Evolutionary conservation across 768 basidiomycete species (phyloP).

Genomic region (Botryobasidium botryosum): DNA sequence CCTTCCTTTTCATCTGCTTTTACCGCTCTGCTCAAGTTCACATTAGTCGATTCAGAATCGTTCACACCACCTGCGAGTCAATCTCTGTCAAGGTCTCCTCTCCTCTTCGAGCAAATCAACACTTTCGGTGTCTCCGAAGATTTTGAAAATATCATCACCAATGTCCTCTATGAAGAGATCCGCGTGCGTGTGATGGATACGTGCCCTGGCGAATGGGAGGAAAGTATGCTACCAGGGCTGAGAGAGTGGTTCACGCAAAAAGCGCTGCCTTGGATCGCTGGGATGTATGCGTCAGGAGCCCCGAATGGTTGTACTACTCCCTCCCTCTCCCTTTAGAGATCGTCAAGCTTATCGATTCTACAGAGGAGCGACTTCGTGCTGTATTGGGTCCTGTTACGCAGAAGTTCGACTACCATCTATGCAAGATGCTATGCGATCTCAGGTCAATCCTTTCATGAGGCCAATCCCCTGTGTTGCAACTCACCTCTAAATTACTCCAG

Average conservation of each 20-base stretch:
- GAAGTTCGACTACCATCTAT: constrained; percentile 82
- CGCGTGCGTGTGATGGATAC: constrained; percentile 50
- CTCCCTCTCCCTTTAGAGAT: constrained; percentile 26
- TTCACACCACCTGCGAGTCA: constrained; percentile 14
- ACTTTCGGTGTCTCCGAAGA: constrained; percentile 71
- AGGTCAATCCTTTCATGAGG: constrained; percentile 32
- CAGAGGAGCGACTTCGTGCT: constrained; percentile 41
- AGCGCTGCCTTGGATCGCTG: constrained; percentile 73
- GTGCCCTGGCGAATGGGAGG: constrained; percentile 54
- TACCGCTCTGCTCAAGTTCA: constrained; percentile 44
- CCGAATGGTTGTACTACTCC: constrained; percentile 23
- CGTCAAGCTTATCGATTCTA: constrained; percentile 13
- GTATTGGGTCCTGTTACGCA: constrained; percentile 65
- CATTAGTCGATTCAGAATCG: constrained; percentile 23
- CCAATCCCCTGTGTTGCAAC: not conserved
- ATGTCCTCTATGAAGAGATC: constrained; percentile 75
- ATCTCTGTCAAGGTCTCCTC: constrained; percentile 31
- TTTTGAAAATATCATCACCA: constrained; percentile 20
- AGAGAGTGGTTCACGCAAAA: constrained; percentile 63
- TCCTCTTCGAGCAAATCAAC: constrained; percentile 50
- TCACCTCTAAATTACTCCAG: constrained; percentile 28
- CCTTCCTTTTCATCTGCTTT: constrained; percentile 49
- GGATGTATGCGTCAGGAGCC: constrained; percentile 51
- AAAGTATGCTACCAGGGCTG: constrained; percentile 40
- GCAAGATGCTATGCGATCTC: constrained; percentile 77